Conservation (phyloP, 768 basidiomycete genomes). For the Termitomyces bulborhizus region DNA sequence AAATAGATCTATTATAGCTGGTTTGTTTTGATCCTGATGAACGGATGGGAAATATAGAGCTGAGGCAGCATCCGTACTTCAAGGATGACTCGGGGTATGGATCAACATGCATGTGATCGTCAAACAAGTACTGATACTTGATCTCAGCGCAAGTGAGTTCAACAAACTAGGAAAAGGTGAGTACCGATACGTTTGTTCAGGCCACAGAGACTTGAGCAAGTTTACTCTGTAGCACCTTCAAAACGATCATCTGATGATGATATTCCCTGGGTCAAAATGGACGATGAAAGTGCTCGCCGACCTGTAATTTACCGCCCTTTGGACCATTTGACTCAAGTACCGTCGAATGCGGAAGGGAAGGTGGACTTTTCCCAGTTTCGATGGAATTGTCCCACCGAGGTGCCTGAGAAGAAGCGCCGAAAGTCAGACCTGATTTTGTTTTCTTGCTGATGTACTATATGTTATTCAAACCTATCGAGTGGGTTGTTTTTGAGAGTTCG, state of each 20-base stretch:
- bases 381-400: not conserved
- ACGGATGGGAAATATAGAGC: not conserved
- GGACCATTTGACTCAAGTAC: not conserved
- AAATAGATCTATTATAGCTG: not conserved
- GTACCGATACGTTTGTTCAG: not conserved
- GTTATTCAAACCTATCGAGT: not conserved
- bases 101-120: too few species aligned
- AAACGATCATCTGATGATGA: not conserved
- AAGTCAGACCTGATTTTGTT: not conserved
- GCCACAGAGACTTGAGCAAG: not conserved
- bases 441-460: not conserved
- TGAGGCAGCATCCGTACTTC: slow-evolving; percentile 1
- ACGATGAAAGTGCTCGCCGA: slow-evolving; percentile 1
- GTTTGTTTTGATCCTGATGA: not conserved
- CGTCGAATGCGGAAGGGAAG: not conserved
- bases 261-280: not conserved
- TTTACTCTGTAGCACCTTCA: not conserved
- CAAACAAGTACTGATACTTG: not conserved
- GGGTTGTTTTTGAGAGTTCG: not conserved
- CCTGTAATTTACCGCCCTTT: not conserved
- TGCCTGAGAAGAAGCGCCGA: not conserved
- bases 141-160: not conserved
- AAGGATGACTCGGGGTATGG: not conserved
- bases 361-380: not conserved
- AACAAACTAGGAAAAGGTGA: not conserved